Base-by-base conservation (phyloP, 2,329 filamentous ascomycete genomes). In the Penicillium rolfsii region DNA sequence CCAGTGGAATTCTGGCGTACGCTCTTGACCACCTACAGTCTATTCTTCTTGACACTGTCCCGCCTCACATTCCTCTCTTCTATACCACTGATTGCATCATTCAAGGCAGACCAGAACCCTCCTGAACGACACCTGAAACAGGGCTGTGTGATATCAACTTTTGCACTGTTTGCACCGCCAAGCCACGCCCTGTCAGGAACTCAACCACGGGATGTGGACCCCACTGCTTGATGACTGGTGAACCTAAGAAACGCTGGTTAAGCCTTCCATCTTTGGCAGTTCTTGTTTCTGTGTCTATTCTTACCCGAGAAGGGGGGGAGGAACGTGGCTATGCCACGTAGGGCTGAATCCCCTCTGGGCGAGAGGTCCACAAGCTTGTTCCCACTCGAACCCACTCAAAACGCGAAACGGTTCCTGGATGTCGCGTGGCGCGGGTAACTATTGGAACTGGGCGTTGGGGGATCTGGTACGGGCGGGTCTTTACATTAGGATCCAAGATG, bases 341-440 rank as follows among this genome's bases (percentile, higher is more conserved):
- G 48, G 55, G 55, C 55, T 58, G 55, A 50, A 50, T n/a, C 26
- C 12, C 28, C 2, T n/a, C 35, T 46, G 35, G 28, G 5, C 28
- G 19, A 45, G 55, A 52, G 55, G 38, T 58, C 26, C 48, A 58
- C 30, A 30, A 58, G 55, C 55, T 58, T 58, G 55, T 58, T 58
- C 43, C 26, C 30, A 43, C 35, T 22, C 24, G 41, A 45, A 45
- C 16, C 41, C 40, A 7, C 24, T 22, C 24, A 5, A 24, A 16
- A 28, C 43, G 4, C 4, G 45, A 48, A 48, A 48, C 45, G 22
- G 26, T 8, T 9, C 30, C 35, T 36, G 35, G 9, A 33, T 4
- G 28, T 38, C 55, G 28, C 24, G 48, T 52, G 55, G 55, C 48
- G 48, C 28, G 48, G 40, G 41, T 14, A n/a, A 48, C 45, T 26